Evolutionary conservation across 2,329 filamentous ascomycete species (phyloP), one percentile per base, ranked within the genome.

Genomic region (Bipolaris victoriae): DNA sequence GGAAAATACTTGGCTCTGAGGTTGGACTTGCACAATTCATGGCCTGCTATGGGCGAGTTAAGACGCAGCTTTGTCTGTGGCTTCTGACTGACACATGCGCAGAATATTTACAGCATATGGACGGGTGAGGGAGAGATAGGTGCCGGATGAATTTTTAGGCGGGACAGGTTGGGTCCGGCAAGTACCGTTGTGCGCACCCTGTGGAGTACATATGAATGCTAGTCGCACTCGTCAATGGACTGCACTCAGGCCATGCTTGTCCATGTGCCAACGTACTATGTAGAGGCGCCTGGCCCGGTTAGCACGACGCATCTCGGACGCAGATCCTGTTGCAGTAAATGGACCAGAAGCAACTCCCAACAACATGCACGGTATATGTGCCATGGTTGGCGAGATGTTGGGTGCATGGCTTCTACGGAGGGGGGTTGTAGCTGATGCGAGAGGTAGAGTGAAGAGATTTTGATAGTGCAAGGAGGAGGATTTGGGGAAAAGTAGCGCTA

Each of bases 241-340:
- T 54, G 39, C n/a, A 45, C 55, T 57, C 55, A 46, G 39, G 45
- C 45, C 45, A 57, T 57, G 53, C 33, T 11, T 49, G 45, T 40
- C 35, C 33, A 26, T n/a, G 41, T 45, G 40, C 40, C 50, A 41
- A 40, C 46, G 33, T 43, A 46, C 39, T 33, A 40, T 29, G 53
- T 47, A 56, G 48, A 40, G 47, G 53, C 41, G 53, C 53, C 41
- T 52, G 41, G 31, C 40, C 31, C n/a, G 35, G 55, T 46, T 49
- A 54, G 55, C 31, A 39, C 44, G 15, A 29, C 18, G 49, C 49
- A 45, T 53, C 31, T 54, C 55, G 45, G 50, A 57, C 40, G 50
- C 55, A 54, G 39, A 54, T 54, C 39, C 47, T 26, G 26, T 45
- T 54, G 50, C 37, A 57, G 46, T 33, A 45, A 49, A 40, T 37